Percentiles rank a stretch among this genome's conserved stretches.
phyloP scores from a whole-genome alignment of 805 yeast species.

The Yamadazyma ubonensis region DNA sequence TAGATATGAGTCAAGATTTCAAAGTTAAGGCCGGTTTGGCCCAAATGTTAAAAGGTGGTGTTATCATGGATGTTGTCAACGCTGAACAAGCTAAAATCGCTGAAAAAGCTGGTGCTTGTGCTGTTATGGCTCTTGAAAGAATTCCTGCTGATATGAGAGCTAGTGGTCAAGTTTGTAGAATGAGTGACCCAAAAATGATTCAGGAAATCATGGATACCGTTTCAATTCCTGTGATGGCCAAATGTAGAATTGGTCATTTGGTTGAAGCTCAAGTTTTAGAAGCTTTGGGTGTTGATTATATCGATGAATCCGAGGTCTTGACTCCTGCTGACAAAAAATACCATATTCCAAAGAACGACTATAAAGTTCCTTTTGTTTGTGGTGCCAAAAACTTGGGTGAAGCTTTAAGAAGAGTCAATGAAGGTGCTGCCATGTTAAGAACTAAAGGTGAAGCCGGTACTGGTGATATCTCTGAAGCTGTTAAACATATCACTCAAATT shows the following conservation, averaged over 20 bases:
- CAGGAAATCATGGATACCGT: constrained; percentile 69
- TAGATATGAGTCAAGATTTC: constrained; percentile 21
- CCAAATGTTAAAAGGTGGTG: constrained; percentile 82
- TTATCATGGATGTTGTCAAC: constrained; percentile 71
- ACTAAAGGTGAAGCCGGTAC: constrained; percentile 91
- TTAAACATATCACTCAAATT: constrained; percentile 66
- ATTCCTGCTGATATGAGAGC: constrained; percentile 85
- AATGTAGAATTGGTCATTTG: constrained; percentile 77
- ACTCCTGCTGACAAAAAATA: constrained; percentile 73
- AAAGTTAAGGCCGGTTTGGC: constrained; percentile 76
- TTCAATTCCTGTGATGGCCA: constrained; percentile 80
- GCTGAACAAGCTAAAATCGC: constrained; percentile 81
- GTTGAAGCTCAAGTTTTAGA: constrained; percentile 81
- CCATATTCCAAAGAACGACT: constrained; percentile 61
- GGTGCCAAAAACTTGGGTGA: constrained; percentile 83
- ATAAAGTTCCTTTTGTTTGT: constrained; percentile 76
- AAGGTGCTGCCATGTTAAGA: constrained; percentile 86
- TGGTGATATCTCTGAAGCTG: constrained; percentile 83
- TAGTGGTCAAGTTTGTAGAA: constrained; percentile 78
- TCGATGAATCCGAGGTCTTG: constrained; percentile 81
- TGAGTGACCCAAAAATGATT: constrained; percentile 84
- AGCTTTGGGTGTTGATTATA: constrained; percentile 70
- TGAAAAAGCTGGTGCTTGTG: constrained; percentile 83
- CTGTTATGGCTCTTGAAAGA: constrained; percentile 84
- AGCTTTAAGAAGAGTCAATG: constrained; percentile 73